These are phyloP conservation scores for Buddleja alternifolia DNA, from an alignment of 257 asterid species.

Conservation along the genomic window DNA sequence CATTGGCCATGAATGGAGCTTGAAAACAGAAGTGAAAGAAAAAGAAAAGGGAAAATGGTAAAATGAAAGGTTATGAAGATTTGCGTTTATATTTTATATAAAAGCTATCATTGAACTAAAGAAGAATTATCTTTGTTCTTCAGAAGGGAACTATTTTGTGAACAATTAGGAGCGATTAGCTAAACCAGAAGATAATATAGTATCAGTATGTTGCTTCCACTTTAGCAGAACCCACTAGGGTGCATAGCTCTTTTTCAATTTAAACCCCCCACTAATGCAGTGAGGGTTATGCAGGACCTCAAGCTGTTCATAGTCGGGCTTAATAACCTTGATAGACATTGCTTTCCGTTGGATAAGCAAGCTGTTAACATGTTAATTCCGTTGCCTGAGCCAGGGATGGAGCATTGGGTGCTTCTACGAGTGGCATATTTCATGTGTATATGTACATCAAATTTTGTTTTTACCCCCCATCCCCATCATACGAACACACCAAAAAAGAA, in stretches of 20 bases:
- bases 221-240: background rate
- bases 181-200: background rate
- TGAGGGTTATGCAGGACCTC: conserved; percentile 1
- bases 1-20: too few species aligned
- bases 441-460: background rate
- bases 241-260: background rate
- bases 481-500: background rate
- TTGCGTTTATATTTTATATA: too few species aligned
- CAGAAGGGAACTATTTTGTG: background rate
- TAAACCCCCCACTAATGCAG: background rate
- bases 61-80: too few species aligned
- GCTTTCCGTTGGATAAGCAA: background rate
- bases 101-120: too few species aligned
- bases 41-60: background rate
- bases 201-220: background rate
- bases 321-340: conserved; percentile 10
- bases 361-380: background rate
- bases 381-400: background rate
- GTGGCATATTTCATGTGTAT: background rate
- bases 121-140: too few species aligned
- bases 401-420: background rate
- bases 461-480: background rate
- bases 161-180: conserved; percentile 13
- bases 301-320: background rate
- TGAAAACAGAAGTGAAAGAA: too few species aligned